phyloP scores from a whole-genome alignment of 2,329 filamentous ascomycete species.

The Fusarium brachygibbosum region DNA sequence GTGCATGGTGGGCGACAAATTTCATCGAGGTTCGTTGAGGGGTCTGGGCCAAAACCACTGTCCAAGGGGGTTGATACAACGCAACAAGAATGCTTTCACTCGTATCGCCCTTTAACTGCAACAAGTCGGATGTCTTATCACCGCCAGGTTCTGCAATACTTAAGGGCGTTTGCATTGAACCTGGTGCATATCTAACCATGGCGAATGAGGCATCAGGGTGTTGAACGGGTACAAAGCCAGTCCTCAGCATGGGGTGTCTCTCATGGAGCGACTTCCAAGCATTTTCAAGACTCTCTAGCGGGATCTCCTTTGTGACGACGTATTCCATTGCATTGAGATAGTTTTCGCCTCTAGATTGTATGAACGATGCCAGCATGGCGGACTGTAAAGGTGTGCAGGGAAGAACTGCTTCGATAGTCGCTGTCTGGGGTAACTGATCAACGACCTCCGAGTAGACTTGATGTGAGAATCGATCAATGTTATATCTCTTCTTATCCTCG shows the following conservation, averaged over 20 bases:
- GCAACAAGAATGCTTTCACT: constrained; percentile 54
- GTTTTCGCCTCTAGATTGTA: constrained; percentile 73
- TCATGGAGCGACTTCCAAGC: constrained; percentile 72
- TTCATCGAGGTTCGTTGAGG: constrained; percentile 54
- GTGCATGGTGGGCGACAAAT: constrained; percentile 77
- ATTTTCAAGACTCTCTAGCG: constrained; percentile 57
- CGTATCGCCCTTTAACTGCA: constrained; percentile 56
- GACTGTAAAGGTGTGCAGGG: constrained; percentile 86
- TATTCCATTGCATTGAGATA: constrained; percentile 83
- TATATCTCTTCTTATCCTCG: constrained; percentile 47
- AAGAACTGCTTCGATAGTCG: constrained; percentile 68
- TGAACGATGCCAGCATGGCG: constrained; percentile 82
- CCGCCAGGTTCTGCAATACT: constrained; percentile 1
- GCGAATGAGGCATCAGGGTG: constrained; percentile 74
- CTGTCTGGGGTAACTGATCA: constrained; percentile 31
- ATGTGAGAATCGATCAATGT: constrained; percentile 58
- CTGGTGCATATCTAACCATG: constrained; percentile 74
- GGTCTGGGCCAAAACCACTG: constrained; percentile 62
- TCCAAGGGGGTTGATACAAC: constrained; percentile 74
- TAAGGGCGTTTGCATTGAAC: constrained; percentile 28
- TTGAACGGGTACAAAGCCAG: constrained; percentile 76
- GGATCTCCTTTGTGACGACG: constrained; percentile 58
- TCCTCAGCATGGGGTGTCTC: constrained; percentile 79
- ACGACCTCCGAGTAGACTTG: constrained; percentile 51
- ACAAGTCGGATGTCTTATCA: constrained; percentile 48